Percentiles rank a stretch among this genome's conserved stretches.
Evolutionary conservation across 176 grass and related monocot species (phyloP).

Genomic region (Triticum aestivum): IWGSC_CS_RefSeq_v2.1 NC_057800.1:457972325-457972824

Average conservation of each 20-base stretch:
- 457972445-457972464: not conserved
- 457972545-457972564: slow-evolving; percentile 67
- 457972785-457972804: slow-evolving; percentile 14
- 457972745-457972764: not conserved
- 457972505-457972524: slow-evolving; percentile 80
- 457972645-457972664: slow-evolving; percentile 52
- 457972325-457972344: slow-evolving; percentile 64
- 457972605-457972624: slow-evolving; percentile 73
- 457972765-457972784: not conserved
- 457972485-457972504: slow-evolving; percentile 87
- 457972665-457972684: slow-evolving; percentile 77
- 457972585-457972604: slow-evolving; percentile 70
- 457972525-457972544: slow-evolving; percentile 69
- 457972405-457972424: not conserved
- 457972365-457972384: slow-evolving; percentile 91
- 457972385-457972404: slow-evolving; percentile 41
- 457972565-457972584: slow-evolving; percentile 83
- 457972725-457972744: not conserved
- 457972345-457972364: slow-evolving; percentile 60
- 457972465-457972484: slow-evolving; percentile 52
- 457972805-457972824: not conserved
- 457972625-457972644: slow-evolving; percentile 69
- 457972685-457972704: slow-evolving; percentile 21
- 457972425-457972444: not conserved
- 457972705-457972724: slow-evolving; percentile 1